Base-by-base conservation (phyloP, 129 eudicot species). In the Saussurea involucrata region DNA sequence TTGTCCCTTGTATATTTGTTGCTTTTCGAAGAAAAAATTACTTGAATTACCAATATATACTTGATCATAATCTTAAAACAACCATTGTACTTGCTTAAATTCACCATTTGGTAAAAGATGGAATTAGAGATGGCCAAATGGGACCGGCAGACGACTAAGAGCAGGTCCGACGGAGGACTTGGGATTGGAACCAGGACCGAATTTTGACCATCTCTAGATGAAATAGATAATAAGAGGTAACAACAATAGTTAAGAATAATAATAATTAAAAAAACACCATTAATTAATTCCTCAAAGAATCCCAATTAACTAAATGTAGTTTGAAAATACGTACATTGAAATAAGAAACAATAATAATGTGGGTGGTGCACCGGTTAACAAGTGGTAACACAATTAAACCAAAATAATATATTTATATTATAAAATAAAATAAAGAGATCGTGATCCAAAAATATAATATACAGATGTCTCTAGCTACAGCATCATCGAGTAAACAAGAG, bases 281-380 rank as follows among this genome's bases (percentile, higher is more conserved):
- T 15, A 71, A 21, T 0, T 15, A 17, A 49, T 49, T 42, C 63
- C 69, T 68, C 31, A 21, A 77, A 69, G 61, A 70, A 69, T 57
- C 55, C 68, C 11, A 60, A 33, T 74, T 32, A 53, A 33, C 75
- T 77, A 55, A 77, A 68, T 15, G 36, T 18, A 77, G 69, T 78
- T 58, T 40, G 68, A 63, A 34, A 78, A n/a, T n/a, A n/a, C n/a
- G n/a, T 69, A 78, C 46, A 78, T 69, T 69, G 53, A 20, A 60
- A 18, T 57, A 77, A 20, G 42, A 58, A 68, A 53, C 22, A n/a
- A 5, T 32, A 44, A n/a, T 57, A 17, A 57, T 77, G 60, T 22
- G 34, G n/a, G n/a, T n/a, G 79, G 63, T 75, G 28, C 71, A 72
- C 5, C 40, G 21, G 32, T 72, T 49, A 28, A 49, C 67, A 63